Conservation (phyloP, 2,329 filamentous ascomycete species). For the Corynespora cassiicola region DNA sequence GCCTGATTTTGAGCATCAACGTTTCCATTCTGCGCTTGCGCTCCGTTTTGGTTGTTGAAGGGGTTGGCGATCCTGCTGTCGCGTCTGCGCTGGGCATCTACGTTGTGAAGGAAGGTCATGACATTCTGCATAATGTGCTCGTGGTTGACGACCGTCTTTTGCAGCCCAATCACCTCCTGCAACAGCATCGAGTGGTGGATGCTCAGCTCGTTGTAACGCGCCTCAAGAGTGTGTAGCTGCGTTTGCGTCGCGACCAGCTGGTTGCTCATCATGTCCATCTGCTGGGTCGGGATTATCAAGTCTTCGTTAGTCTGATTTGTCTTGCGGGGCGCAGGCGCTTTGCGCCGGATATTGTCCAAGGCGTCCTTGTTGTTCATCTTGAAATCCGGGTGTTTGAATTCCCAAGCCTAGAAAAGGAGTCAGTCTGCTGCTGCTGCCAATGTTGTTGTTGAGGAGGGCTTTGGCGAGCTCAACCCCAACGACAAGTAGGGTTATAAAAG, state of each 20-base stretch:
- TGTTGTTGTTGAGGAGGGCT: no score
- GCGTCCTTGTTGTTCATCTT: slow-evolving; percentile 95
- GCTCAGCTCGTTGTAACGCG: slow-evolving; percentile 80
- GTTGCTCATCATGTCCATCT: slow-evolving; percentile 87
- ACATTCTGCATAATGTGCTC: slow-evolving; percentile 75
- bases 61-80: slow-evolving; percentile 61
- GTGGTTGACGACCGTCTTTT: slow-evolving; percentile 75
- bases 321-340: slow-evolving; percentile 91
- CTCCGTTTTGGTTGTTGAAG: slow-evolving; percentile 41
- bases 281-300: slow-evolving; percentile 79
- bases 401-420: slow-evolving; percentile 71
- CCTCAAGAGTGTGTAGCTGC: slow-evolving; percentile 86
- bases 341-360: slow-evolving; percentile 93
- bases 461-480: no score
- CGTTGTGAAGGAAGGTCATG: slow-evolving; percentile 70
- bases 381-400: slow-evolving; percentile 98
- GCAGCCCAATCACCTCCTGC: slow-evolving; percentile 68
- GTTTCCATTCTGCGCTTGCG: slow-evolving; percentile 50
- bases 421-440: slow-evolving; percentile 12
- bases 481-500: no score
- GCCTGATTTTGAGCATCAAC: slow-evolving; percentile 51
- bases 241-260: slow-evolving; percentile 90
- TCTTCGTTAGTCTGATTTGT: slow-evolving; percentile 65
- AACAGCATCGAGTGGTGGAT: slow-evolving; percentile 70
- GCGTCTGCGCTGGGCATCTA: slow-evolving; percentile 69